These are phyloP conservation scores for Tubosaeta brunneosetosa DNA, from an alignment of 768 basidiomycete genomes.

Conservation along the genomic window DNA sequence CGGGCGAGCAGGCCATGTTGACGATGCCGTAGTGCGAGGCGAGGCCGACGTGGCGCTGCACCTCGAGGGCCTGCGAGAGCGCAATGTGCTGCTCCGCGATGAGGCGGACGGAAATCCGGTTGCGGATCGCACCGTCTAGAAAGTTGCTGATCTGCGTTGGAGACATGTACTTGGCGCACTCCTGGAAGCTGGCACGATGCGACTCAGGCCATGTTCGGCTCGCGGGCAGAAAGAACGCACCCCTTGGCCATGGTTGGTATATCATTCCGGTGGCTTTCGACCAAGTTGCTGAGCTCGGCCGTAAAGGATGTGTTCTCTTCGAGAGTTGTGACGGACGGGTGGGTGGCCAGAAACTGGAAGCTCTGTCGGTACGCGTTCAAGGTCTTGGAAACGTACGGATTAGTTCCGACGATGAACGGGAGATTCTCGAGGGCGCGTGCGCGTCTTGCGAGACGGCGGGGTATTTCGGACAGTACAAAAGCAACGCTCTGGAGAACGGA, in stretches of 20 bases:
- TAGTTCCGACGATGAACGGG: slow-evolving; percentile 86
- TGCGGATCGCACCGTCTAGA: slow-evolving; percentile 79
- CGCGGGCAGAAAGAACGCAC: slow-evolving; percentile 35
- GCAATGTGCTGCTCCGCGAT: slow-evolving; percentile 92
- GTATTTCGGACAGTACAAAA: slow-evolving; percentile 72
- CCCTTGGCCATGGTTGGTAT: slow-evolving; percentile 91
- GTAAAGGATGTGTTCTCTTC: slow-evolving; percentile 69
- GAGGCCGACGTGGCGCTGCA: slow-evolving; percentile 27
- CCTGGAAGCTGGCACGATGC: slow-evolving; percentile 63
- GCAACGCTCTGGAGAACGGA: slow-evolving; percentile 72
- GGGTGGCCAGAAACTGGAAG: slow-evolving; percentile 64
- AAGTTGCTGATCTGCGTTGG: slow-evolving; percentile 75
- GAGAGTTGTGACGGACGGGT: slow-evolving; percentile 59
- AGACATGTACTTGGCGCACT: slow-evolving; percentile 79
- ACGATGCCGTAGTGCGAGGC: slow-evolving; percentile 65
- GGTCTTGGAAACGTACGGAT: slow-evolving; percentile 76
- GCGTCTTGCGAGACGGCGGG: slow-evolving; percentile 68
- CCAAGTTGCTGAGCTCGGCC: slow-evolving; percentile 61
- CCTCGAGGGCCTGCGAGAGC: slow-evolving; percentile 62
- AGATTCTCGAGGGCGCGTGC: slow-evolving; percentile 70
- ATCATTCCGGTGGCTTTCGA: slow-evolving; percentile 78
- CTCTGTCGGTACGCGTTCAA: slow-evolving; percentile 65
- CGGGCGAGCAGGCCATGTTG: slow-evolving; percentile 66
- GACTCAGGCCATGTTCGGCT: neutral
- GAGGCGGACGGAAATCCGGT: slow-evolving; percentile 80